phyloP scores from a whole-genome alignment of 352 stramenopile genomes.

The Pythium utonaiense region DNA sequence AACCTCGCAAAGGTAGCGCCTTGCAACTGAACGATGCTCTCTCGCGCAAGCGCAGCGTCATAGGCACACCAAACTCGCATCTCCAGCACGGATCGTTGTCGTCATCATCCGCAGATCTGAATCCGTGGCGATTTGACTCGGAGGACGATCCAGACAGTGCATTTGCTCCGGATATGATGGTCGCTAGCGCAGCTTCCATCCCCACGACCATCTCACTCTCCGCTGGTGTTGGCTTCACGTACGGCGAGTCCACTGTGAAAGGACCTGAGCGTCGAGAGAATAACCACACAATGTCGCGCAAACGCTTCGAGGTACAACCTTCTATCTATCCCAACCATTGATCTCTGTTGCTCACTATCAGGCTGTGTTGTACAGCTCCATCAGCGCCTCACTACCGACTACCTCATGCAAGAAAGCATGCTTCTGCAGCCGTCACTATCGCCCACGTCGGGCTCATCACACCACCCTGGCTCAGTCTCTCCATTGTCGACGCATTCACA shows the following conservation, averaged over 20 bases:
- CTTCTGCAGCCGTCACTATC: slow-evolving; percentile 3
- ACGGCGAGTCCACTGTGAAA: slow-evolving; percentile 40
- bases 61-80: neutral
- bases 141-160: neutral
- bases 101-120: neutral
- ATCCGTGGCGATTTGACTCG: slow-evolving; percentile 19
- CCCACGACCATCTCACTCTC: slow-evolving; percentile 24
- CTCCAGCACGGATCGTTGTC: neutral
- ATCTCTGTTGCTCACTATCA: too few species aligned
- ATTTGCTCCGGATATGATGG: slow-evolving; percentile 20
- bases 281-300: slow-evolving; percentile 56
- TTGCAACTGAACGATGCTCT: slow-evolving; percentile 18
- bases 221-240: slow-evolving; percentile 36
- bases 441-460: neutral
- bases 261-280: slow-evolving; percentile 39
- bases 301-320: slow-evolving; percentile 51
- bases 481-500: slow-evolving; percentile 11
- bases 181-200: slow-evolving; percentile 18
- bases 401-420: slow-evolving; percentile 32
- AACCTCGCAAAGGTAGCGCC: neutral
- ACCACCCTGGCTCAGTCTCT: neutral
- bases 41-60: slow-evolving; percentile 8
- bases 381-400: slow-evolving; percentile 48
- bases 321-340: too few species aligned
- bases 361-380: slow-evolving; percentile 43